Evolutionary conservation across 2,329 filamentous ascomycete species (phyloP), one percentile per base, ranked within the genome.

Genomic region (Pyrenochaeta sp.): DNA sequence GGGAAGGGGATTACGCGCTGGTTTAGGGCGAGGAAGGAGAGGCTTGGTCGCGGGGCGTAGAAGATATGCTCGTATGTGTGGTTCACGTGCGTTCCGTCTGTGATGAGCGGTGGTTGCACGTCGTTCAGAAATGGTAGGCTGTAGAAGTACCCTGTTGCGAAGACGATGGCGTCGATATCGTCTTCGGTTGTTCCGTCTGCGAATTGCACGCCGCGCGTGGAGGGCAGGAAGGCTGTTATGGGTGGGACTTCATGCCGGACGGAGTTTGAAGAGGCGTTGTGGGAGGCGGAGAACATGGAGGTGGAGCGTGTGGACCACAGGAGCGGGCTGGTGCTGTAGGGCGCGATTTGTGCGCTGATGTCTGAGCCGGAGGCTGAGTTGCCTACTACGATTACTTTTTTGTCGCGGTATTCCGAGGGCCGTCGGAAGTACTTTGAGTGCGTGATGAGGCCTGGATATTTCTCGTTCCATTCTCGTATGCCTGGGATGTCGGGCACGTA

Each of bases 1-100:
- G 91, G 90, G 73, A 96, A 96, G 0, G 94, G 94, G n/a, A 96
- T 90, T n/a, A 95, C 86, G 65, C 90, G 90, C 72, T 93, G 90
- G 15, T 91, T 89, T 39, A 97, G 81, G 0, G 86, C 87, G 0
- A 91, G 83, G 72, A 97, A 93, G 0, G 86, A 89, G 1, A 98
- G 81, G 0, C 91, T 95, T 0, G 93, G 92, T 59, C 92, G 86
- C 0, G 86, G 81, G 3, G 89, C 88, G 73, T 89, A 88, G 74
- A 97, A 90, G 9, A 97, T 70, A 68, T 98, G 92, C 64, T 92
- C 83, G 74, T 93, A 97, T 2, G 93, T 78, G 34, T 90, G 87
- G 59, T 88, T 82, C 0, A 93, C 88, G 28, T 90, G 85, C 34
- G 84, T 85, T 0, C 93, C 93, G 53, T 88, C 85, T 0, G 85